Conservation (phyloP, 495 filamentous ascomycete genomes). For the Trypethelium eluteriae region DNA sequence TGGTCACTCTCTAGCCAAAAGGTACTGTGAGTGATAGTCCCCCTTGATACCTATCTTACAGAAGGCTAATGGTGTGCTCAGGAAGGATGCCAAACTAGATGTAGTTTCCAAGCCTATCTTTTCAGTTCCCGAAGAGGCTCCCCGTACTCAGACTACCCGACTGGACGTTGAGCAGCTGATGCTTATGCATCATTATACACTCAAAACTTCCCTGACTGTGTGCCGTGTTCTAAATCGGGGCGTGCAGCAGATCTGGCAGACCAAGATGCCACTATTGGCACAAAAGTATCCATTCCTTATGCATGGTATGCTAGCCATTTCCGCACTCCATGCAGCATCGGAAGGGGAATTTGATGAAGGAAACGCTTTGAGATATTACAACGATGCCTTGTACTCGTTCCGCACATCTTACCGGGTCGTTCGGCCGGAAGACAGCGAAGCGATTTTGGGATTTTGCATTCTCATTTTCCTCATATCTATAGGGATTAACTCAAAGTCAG, state of each 20-base stretch:
- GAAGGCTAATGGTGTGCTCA: neutral
- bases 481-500: neutral
- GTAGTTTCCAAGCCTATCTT: neutral
- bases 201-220: neutral
- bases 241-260: neutral
- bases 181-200: slow-evolving; percentile 7
- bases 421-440: neutral
- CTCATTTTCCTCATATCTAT: neutral
- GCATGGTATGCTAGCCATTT: neutral
- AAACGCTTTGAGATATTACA: neutral
- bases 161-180: neutral
- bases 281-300: slow-evolving; percentile 6
- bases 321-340: neutral
- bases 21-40: neutral
- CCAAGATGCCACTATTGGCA: neutral
- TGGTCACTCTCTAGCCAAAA: neutral
- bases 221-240: neutral
- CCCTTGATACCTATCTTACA: neutral
- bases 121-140: neutral
- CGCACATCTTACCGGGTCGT: neutral
- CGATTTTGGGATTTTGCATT: neutral
- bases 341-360: neutral
- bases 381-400: neutral
- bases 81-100: neutral
- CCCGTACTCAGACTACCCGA: neutral